Base-by-base conservation (phyloP, 257 asterid genomes). In the Vinca minor region DNA sequence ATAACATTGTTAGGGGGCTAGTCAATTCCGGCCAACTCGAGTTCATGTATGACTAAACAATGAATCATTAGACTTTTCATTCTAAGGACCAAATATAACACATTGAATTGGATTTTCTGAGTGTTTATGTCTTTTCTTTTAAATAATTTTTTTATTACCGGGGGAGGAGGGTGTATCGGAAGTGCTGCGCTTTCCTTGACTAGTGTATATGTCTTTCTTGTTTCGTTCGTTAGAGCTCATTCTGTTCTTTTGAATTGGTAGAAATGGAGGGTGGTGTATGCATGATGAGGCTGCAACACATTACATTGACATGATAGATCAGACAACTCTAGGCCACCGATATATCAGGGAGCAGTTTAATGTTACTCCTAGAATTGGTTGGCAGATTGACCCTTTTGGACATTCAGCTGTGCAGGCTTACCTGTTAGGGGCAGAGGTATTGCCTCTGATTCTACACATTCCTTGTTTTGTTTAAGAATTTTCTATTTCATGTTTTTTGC, bases 221-320 rank as follows among this genome's bases (percentile, higher is more conserved):
- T 21, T 35, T 57, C 2, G 13, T 26, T 12, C 21, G 49, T 17
- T 17, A 26, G 49, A 41, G 26, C 47, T 8, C 26, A 34, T 68
- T 38, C 34, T 47, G 2, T 55, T 55, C 20, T 46, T 26, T 50
- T 21, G 36, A 46, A 38, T 73, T 35, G 17, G 80, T 77, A 93
- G 99, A 84, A 93, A 93, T 63, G 99, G 99, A 46, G 99, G 99
- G 35, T 78, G 81, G 91, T 93, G 99, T 72, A 89, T 89, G 99
- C 97, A 93, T 63, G 99, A 93, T 62, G 99, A 93, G 81, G 99
- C 99, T 28, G 71, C 96, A 15, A 74, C 96, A 1, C 98, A 89
- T 80, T 92, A 92, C 63, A 87, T 92, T 71, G 98, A 92, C 77
- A 89, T 93, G 99, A 87, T 93, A 71, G 99, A 93, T 71, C 99